Base-by-base conservation (phyloP, 345 rosid species). In the Combretum micranthum region DNA sequence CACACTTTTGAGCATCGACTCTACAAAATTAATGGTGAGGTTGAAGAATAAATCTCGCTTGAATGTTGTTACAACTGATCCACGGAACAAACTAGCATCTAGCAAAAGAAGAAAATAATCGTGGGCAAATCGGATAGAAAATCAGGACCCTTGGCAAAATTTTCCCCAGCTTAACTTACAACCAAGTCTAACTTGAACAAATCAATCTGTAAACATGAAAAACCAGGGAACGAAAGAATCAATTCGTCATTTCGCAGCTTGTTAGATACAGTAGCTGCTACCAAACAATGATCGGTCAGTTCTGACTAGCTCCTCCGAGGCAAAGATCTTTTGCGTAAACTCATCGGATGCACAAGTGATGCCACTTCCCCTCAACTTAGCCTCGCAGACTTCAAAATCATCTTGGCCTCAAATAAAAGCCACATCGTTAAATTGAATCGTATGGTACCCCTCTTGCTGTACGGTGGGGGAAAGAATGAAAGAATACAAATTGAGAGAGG, bases 201-300 rank as follows among this genome's bases (percentile, higher is more conserved):
- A 61, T 61, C 65, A 42, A 62, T 53, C 62, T n/a, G 17, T 49
- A 52, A 55, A 12, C 56, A 52, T 12, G 56, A 18, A 22, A 19
- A 18, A 12, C 21, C 53, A 62, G 25, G 46, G 59, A 10, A 48
- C 19, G 23, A 76, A 74, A 70, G 72, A 77, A 72, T 80, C 60
- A 44, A 39, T 60, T 47, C 51, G 49, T 44, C 42, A 22, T 69
- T 64, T 59, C 53, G 56, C 77, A 72, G 80, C 67, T 62, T 61
- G 74, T 75, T 75, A 77, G 77, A 68, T 70, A 72, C 81, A 72
- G 80, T 68, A 66, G 70, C 80, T 57, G 75, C 67, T 1, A 61
- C 52, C 39, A 73, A 71, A 65, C 65, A 74, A 50, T 58, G 61
- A 67, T 67, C 65, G 0, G 77, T 68, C 65, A 70, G 62, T 50